phyloP scores from a whole-genome alignment of 495 filamentous ascomycete species.

The Penicillium simplicissimum region DNA sequence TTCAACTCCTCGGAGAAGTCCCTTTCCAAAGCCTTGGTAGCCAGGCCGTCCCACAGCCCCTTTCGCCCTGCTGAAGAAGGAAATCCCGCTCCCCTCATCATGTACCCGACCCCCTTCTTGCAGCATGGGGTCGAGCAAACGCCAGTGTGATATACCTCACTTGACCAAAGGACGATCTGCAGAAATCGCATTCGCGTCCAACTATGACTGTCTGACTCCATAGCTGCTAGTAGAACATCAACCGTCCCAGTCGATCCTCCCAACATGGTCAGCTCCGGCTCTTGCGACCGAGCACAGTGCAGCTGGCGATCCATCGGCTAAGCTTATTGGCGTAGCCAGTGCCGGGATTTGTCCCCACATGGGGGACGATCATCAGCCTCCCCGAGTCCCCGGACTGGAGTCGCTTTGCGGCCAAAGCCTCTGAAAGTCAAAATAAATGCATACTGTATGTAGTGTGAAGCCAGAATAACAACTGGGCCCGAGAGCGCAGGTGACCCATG shows the following conservation, averaged over 20 bases:
- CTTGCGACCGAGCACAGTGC: conserved; percentile 15
- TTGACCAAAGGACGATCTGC: background rate
- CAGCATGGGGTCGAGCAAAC: background rate
- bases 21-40: background rate
- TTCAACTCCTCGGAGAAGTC: background rate
- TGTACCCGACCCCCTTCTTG: background rate
- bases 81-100: background rate
- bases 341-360: conserved; percentile 16
- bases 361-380: conserved; percentile 23
- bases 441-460: background rate
- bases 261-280: background rate
- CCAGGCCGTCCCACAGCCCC: background rate
- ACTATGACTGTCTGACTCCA: background rate
- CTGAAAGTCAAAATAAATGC: background rate
- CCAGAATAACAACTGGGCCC: background rate
- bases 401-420: background rate
- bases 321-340: conserved; percentile 12
- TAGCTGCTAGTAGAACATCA: background rate
- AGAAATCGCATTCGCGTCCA: background rate
- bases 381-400: conserved; percentile 17
- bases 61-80: background rate
- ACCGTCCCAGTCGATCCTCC: background rate
- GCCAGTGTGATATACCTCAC: background rate
- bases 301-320: conserved; percentile 14
- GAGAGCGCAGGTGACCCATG: background rate